Base-by-base conservation (phyloP, 208 protist genomes). In the Trypanosoma theileri region DNA sequence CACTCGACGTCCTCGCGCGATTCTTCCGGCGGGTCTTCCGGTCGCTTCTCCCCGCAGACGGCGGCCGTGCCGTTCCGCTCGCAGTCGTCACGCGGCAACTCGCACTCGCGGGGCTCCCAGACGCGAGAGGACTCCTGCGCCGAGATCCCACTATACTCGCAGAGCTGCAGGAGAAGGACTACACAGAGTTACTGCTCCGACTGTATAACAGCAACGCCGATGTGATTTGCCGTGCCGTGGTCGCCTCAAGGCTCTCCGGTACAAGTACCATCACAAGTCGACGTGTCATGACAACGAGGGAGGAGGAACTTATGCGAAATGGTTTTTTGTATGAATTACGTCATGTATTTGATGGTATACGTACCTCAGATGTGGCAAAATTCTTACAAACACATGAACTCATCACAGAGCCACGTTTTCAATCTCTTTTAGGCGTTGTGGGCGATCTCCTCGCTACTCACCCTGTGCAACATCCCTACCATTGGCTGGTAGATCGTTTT, bases 401-500 rank as follows among this genome's bases (percentile, higher is more conserved):
- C 17, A 16, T 19, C 22, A 4, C 21, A 31, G 55, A 74, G 10
- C 64, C 65, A 0, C 56, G 59, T 8, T 69, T 78, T 41, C 14
- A 52, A 8, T 69, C 71, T 4, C 44, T 92, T 40, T 59, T 86
- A 45, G 82, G 77, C 53, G 71, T 79, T 44, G 73, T 85, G 16
- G 83, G 86, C 8, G 72, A 73, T 10, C 73, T 92, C 13, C 75
- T 92, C 19, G 75, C 86, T 28, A 58, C 69, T 9, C 48, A 75
- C n/a, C 56, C 73, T 13, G 51, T 51, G 8, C 28, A 60, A 24
- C 71, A 79, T 44, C 84, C 81, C 24, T 57, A 48, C 1, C 64
- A 79, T 9, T 92, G 83, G 81, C 48, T 92, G 31, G 51, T 69
- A 21, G 76, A 86, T 12, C 80, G 82, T 57, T 89, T 86, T 69